phyloP scores from a whole-genome alignment of 2,329 filamentous ascomycete species.

The Fusarium subtropicale region DNA sequence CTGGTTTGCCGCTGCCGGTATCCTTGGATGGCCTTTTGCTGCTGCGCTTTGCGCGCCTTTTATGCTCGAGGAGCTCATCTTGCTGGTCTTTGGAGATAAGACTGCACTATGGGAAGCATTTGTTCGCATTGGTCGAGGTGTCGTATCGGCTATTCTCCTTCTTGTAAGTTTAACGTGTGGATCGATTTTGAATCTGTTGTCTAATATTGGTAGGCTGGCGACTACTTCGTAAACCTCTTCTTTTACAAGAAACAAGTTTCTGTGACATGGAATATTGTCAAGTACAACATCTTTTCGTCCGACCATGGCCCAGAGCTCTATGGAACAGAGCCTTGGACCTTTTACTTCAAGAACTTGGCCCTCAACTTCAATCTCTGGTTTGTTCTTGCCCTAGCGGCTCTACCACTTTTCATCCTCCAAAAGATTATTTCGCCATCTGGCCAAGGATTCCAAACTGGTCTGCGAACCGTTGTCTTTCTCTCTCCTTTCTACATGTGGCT shows the following conservation, averaged over 20 bases:
- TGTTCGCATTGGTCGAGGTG: constrained; percentile 74
- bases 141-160: constrained; percentile 73
- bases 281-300: constrained; percentile 92
- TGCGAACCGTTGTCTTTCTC: constrained; percentile 82
- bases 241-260: constrained; percentile 85
- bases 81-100: constrained; percentile 64
- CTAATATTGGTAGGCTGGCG: constrained; percentile 64
- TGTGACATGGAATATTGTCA: constrained; percentile 91
- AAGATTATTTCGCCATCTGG: constrained; percentile 71
- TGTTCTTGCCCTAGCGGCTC: constrained; percentile 76
- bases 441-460: constrained; percentile 73
- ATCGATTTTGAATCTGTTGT: neutral
- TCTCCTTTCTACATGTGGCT: constrained; percentile 96
- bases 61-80: constrained; percentile 78
- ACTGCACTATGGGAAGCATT: constrained; percentile 71
- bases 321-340: constrained; percentile 96
- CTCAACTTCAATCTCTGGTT: constrained; percentile 99
- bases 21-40: constrained; percentile 95
- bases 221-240: constrained; percentile 79
- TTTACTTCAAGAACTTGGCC: constrained; percentile 90
- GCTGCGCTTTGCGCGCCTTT: constrained; percentile 85
- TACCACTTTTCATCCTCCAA: constrained; percentile 81
- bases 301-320: constrained; percentile 90
- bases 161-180: constrained; percentile 64
- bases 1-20: constrained; percentile 87